Base-by-base conservation (phyloP, 371 early-diverging fungal genomes). In the Mucor sp. region DNA sequence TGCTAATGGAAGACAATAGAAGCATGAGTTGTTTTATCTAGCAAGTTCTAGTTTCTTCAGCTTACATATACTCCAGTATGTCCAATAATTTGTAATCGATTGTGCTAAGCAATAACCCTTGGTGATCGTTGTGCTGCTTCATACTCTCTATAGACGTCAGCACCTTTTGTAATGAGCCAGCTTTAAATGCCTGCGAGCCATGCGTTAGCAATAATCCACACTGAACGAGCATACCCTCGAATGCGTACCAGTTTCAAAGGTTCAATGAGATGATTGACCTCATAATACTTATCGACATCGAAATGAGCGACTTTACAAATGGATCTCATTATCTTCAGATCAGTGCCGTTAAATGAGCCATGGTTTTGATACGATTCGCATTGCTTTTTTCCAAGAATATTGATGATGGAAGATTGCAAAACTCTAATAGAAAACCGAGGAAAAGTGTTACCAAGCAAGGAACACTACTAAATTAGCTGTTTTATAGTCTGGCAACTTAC, bases 31-130 rank as follows among this genome's bases (percentile, higher is more conserved):
- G 6, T 19, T 25, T 19, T 15, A 17, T n/a, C n/a, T 3, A 37
- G 30, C 12, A 53, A 37, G 3, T 12, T 35, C 23, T 3, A 43
- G n/a, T 14, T 4, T 14, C 19, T 11, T 17, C 25, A 63, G 0
- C 58, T 27, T 59, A 59, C 66, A 65, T 37, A 59, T 65, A 59
- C 19, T 65, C 66, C 14, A 65, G n/a, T 25, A 65, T 59, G n/a
- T 65, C 66, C 15, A 65, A 37, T 3, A 65, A 17, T 32, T 37
- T 33, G 35, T 59, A 59, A 14, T 50, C 66, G 32, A 48, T 43
- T 3, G 66, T 59, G 12, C 37, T 59, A 3, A 58, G 23, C 9
- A 35, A 4, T 15, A 7, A 15, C 8, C 55, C 63, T 17, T 53
- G 21, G 6, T 53, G 37, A 37, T 30, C 25, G 2, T 37, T 59